Evolutionary conservation across 2,329 filamentous ascomycete genomes (phyloP).

Genomic region (Aspergillus thermomutatus): DNA sequence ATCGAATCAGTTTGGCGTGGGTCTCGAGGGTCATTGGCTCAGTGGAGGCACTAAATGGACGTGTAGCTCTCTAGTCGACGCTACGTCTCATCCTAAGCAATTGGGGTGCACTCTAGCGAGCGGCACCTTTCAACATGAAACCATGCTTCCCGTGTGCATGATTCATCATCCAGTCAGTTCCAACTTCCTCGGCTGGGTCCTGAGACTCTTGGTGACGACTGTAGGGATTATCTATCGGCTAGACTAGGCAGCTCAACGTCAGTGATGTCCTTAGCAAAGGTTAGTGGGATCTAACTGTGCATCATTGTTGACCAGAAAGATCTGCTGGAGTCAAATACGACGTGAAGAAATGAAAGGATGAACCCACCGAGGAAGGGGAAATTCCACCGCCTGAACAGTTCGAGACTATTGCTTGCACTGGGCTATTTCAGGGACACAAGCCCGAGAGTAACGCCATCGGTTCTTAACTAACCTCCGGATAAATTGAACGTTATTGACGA

Average conservation of each 20-base stretch:
- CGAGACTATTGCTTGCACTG: not conserved
- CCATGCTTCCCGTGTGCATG: slow-evolving; percentile 11
- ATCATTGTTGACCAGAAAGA: not conserved
- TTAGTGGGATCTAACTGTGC: not conserved
- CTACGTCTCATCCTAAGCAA: slow-evolving; percentile 22
- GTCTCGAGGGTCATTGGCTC: slow-evolving; percentile 9
- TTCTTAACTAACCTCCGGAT: not conserved
- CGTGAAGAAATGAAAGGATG: not conserved
- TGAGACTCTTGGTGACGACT: not conserved
- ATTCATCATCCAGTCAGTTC: not conserved
- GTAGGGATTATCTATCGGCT: not conserved
- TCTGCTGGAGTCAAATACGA: not conserved
- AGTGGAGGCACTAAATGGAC: slow-evolving; percentile 11
- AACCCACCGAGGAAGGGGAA: no score
- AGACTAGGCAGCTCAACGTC: not conserved
- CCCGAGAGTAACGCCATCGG: not conserved
- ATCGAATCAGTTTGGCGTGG: not conserved
- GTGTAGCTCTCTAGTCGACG: slow-evolving; percentile 3
- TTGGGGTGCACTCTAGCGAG: slow-evolving; percentile 5
- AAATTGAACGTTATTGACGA: not conserved
- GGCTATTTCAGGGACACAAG: not conserved
- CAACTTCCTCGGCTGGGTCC: not conserved
- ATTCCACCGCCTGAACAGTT: no score
- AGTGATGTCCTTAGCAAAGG: not conserved
- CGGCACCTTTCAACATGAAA: slow-evolving; percentile 19